Evolutionary conservation across 805 yeast species (phyloP).

Genomic region (Yarrowia sp.): DNA sequence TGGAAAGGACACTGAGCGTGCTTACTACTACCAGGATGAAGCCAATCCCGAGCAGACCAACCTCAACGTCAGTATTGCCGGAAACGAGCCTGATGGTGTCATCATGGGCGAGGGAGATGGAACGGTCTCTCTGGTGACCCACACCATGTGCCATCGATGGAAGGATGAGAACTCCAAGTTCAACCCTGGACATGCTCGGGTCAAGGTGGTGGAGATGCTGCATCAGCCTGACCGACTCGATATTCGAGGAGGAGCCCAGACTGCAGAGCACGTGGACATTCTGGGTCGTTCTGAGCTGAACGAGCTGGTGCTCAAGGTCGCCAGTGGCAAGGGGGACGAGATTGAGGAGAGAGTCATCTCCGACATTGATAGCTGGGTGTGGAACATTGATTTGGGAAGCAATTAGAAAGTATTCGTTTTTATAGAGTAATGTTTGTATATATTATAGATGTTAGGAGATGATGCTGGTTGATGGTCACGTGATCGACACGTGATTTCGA

Average conservation of each 20-base stretch:
- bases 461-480: too few relatives aligned
- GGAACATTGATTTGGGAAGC: constrained; percentile 57
- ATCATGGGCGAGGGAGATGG: constrained; percentile 94
- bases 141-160: constrained; percentile 93
- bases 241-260: constrained; percentile 95
- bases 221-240: constrained; percentile 95
- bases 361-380: constrained; percentile 67
- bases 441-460: not conserved
- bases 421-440: constrained; percentile 1
- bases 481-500: too few relatives aligned
- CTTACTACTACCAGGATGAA: constrained; percentile 82
- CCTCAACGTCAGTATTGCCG: constrained; percentile 74
- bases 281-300: constrained; percentile 91
- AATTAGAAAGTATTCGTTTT: not conserved
- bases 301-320: constrained; percentile 82
- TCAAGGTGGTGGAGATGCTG: constrained; percentile 85
- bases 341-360: constrained; percentile 69
- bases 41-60: constrained; percentile 58
- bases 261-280: constrained; percentile 98
- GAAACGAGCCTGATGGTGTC: constrained; percentile 70
- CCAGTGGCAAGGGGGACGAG: constrained; percentile 75
- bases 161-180: constrained; percentile 63
- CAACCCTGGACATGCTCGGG: constrained; percentile 78
- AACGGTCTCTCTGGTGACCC: constrained; percentile 86
- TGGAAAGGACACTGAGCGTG: constrained; percentile 96